Percentiles rank a stretch among this genome's conserved stretches.
Conservation (phyloP, 179 eudicot species). For the Spinacia oleracea region DNA sequence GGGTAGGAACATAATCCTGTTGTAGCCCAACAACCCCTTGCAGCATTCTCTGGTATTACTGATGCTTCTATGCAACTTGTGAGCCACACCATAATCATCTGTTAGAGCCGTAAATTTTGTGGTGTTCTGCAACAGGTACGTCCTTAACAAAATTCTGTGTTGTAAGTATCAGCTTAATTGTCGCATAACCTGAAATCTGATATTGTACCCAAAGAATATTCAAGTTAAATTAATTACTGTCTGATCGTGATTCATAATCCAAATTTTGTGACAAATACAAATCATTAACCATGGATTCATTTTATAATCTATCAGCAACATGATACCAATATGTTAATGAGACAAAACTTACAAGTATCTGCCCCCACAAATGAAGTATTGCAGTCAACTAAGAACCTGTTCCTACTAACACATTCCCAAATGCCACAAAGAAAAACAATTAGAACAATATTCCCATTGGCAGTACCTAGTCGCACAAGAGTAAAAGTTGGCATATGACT, state of each 20-base stretch:
- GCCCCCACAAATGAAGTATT: too few species aligned
- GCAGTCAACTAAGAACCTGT: too few species aligned
- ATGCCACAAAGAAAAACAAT: too few species aligned
- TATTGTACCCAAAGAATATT: background rate
- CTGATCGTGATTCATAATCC: slow-evolving; percentile 4
- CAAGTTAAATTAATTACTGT: slow-evolving; percentile 3
- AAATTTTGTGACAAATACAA: slow-evolving; percentile 4
- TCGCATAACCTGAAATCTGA: background rate
- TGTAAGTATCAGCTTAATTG: slow-evolving; percentile 15
- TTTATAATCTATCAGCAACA: too few species aligned
- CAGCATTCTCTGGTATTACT: slow-evolving; percentile 9
- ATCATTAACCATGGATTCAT: too few species aligned
- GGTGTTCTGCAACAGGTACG: slow-evolving; percentile 16
- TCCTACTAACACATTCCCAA: too few species aligned
- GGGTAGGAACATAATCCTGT: background rate
- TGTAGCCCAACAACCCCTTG: background rate
- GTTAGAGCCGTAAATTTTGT: slow-evolving; percentile 5
- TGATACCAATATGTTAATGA: too few species aligned
- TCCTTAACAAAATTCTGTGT: slow-evolving; percentile 17
- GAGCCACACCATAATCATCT: slow-evolving; percentile 14
- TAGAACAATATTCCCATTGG: too few species aligned
- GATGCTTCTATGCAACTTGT: background rate
- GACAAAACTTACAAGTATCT: too few species aligned
- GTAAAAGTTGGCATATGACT: too few species aligned
- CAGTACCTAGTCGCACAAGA: too few species aligned